Evolutionary conservation across 805 yeast species (phyloP), one percentile per base, ranked within the genome.

Genomic region (Starmerella cellae): DNA sequence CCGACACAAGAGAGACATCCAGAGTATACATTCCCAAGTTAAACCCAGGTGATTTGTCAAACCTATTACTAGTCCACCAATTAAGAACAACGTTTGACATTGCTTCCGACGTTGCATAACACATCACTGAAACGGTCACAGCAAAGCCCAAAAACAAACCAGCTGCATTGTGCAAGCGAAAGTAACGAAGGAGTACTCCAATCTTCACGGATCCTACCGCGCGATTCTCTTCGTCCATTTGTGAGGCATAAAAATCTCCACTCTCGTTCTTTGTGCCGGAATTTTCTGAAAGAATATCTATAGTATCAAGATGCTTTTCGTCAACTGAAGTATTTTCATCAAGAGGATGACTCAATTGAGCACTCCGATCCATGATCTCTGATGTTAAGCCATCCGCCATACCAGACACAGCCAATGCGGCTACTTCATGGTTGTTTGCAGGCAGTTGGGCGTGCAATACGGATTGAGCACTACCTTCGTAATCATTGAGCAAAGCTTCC

Each of bases 51-150:
- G 70, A 42, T 44, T 58, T 58, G 3, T 63, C 45, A 55, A 79
- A 82, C 56, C 71, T 74, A 37, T 65, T 47, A 20, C 66, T 69
- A 6, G 77, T 67, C 95, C 95, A 83, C 61, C 78, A 84, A 1
- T 91, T 76, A 43, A 84, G 67, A 55, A 77, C 45, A 6, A 51
- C 51, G 13, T 48, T 39, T 11, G 53, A 44, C 58, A 58, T 39
- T 26, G 47, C 37, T 38, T 49, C 41, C 72, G 70, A 31, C 72
- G 62, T 62, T 21, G 78, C 76, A 22, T 71, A 63, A 10, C 41
- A 28, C 37, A 45, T 39, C 13, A 37, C 40, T 2, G 36, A 17
- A 0, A 47, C 1, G 9, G 34, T 3, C 13, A 42, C 16, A 2
- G 21, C 16, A 5, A 27, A 14, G 23, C 38, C 35, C 1, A 38